These are phyloP conservation scores for Neofusicoccum ribis DNA, from an alignment of 2,329 filamentous ascomycete species.

Conservation along the genomic window DNA sequence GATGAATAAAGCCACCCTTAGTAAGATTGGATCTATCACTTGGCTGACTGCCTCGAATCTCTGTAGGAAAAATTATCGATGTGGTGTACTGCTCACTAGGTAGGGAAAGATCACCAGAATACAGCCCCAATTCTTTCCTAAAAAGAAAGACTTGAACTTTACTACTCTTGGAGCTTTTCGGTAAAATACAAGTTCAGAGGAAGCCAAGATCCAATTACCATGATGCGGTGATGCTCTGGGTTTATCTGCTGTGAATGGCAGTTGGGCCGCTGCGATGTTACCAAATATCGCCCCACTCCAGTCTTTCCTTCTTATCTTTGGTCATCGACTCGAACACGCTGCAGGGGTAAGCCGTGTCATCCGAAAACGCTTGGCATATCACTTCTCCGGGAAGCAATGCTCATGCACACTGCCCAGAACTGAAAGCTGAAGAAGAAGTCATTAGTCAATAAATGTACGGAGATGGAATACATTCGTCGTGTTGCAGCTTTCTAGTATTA, in stretches of 20 bases:
- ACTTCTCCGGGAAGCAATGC: background rate
- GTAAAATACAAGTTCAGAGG: too few relatives aligned
- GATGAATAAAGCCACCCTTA: background rate
- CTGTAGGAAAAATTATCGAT: too few relatives aligned
- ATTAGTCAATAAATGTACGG: too few relatives aligned
- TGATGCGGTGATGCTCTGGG: background rate
- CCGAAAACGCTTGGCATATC: background rate
- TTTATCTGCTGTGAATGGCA: background rate
- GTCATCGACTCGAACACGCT: background rate
- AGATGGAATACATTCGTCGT: too few relatives aligned
- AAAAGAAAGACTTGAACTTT: too few relatives aligned
- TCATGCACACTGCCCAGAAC: background rate
- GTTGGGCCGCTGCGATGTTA: background rate
- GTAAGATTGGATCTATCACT: background rate
- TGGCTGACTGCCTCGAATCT: background rate
- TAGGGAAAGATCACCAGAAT: too few relatives aligned
- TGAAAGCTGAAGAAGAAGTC: background rate
- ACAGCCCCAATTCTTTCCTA: too few relatives aligned
- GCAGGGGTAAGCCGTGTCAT: background rate
- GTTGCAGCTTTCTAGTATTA: too few relatives aligned
- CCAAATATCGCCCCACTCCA: background rate
- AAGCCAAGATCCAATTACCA: too few relatives aligned
- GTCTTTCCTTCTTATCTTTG: background rate
- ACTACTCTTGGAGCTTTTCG: too few relatives aligned
- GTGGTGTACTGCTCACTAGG: too few relatives aligned